phyloP scores from a whole-genome alignment of 2,329 filamentous ascomycete genomes.

The Monilinia vaccinii-corymbosi region DNA sequence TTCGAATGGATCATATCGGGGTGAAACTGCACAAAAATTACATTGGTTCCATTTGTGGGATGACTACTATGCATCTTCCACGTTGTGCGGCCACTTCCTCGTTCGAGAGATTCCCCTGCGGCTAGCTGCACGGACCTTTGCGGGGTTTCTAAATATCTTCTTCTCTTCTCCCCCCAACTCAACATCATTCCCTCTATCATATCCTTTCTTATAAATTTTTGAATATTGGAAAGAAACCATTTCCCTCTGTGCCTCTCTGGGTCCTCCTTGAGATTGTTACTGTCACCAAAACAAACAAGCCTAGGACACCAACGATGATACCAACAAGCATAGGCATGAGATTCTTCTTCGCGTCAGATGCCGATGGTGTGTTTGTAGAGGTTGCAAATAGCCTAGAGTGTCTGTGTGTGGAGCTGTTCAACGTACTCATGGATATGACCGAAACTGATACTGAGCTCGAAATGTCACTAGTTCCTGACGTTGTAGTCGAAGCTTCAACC shows the following conservation, averaged over 20 bases:
- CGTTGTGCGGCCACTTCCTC: background rate
- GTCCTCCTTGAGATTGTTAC: background rate
- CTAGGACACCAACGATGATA: background rate
- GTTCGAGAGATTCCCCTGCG: background rate
- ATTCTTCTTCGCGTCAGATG: background rate
- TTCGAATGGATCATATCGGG: background rate
- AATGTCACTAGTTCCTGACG: background rate
- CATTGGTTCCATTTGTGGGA: background rate
- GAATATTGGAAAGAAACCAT: background rate
- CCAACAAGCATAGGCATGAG: background rate
- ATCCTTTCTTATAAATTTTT: background rate
- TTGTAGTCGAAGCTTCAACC: background rate
- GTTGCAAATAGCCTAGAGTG: background rate
- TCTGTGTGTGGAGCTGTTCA: background rate
- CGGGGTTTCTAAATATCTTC: background rate
- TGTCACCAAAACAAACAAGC: background rate
- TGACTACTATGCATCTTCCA: background rate
- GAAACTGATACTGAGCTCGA: background rate
- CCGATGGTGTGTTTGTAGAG: background rate
- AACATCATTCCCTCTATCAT: background rate
- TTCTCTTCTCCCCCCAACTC: background rate
- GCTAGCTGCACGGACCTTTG: slow-evolving; percentile 1
- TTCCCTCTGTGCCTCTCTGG: background rate
- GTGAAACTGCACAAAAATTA: background rate
- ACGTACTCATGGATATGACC: background rate